Percentiles rank a stretch among this genome's conserved stretches.
Conservation (phyloP, 345 rosid species). For the Hevea brasiliensis region DNA sequence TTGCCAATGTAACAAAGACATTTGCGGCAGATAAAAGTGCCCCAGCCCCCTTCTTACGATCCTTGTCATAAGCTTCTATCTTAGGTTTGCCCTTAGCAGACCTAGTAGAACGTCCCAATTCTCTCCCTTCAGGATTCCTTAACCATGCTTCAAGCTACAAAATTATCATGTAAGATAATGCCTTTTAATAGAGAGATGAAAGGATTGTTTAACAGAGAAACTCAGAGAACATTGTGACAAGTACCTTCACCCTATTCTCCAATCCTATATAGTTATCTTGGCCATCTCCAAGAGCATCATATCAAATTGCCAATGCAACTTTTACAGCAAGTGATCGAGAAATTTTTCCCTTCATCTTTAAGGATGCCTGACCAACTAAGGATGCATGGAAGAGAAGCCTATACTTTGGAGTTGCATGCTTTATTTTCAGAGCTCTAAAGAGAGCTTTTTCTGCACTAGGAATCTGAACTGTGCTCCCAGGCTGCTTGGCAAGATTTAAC, state of each 20-base stretch:
- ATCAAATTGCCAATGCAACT: constrained; percentile 71
- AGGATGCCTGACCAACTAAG: constrained; percentile 79
- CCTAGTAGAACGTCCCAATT: constrained; percentile 70
- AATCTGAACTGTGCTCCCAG: constrained; percentile 90
- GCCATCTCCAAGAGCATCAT: constrained; percentile 84
- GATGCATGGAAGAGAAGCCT: constrained; percentile 89
- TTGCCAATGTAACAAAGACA: constrained; percentile 33
- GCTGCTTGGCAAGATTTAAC: constrained; percentile 87
- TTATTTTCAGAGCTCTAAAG: constrained; percentile 87
- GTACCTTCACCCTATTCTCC: constrained; percentile 76
- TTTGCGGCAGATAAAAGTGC: constrained; percentile 81
- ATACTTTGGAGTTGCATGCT: constrained; percentile 87
- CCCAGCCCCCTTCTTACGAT: constrained; percentile 68
- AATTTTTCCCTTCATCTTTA: constrained; percentile 81
- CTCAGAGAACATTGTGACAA: too few relatives aligned
- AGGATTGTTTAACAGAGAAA: not conserved
- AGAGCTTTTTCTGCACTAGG: constrained; percentile 94
- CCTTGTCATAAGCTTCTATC: constrained; percentile 82
- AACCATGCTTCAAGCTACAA: constrained; percentile 80
- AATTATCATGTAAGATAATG: not conserved
- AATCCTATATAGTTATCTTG: constrained; percentile 78
- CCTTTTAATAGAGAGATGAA: not conserved
- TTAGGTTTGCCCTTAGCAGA: constrained; percentile 91
- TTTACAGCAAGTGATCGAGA: constrained; percentile 88
- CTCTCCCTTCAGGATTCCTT: constrained; percentile 79